Conservation (phyloP, 306 rosid genomes). For the Citrullus mucosospermus region DNA sequence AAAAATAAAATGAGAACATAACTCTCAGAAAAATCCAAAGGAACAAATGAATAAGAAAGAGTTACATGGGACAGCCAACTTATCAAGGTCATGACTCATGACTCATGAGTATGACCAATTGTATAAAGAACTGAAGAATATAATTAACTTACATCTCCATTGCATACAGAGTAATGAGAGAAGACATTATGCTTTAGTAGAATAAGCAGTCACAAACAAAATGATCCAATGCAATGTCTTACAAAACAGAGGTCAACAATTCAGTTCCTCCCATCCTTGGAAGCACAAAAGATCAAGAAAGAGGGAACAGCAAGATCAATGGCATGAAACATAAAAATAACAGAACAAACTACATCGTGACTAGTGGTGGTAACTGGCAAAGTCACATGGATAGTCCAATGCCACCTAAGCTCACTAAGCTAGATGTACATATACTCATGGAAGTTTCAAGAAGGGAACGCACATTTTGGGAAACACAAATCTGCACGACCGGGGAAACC, state of each 20-base stretch:
- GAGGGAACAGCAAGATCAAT: neutral
- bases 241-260: neutral
- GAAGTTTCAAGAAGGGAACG: neutral
- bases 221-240: neutral
- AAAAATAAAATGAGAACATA: conserved; percentile 11
- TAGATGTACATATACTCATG: neutral
- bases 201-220: neutral
- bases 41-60: neutral
- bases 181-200: neutral
- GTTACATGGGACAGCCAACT: neutral
- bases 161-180: neutral
- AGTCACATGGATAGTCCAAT: neutral
- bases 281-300: neutral
- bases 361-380: neutral
- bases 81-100: neutral
- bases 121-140: neutral
- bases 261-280: neutral
- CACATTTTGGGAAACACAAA: neutral
- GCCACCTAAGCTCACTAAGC: neutral
- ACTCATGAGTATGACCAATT: neutral
- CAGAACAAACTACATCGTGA: neutral
- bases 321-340: neutral
- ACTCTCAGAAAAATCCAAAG: neutral
- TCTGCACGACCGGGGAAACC: neutral
- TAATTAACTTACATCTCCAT: neutral